Evolutionary conservation across 2,329 filamentous ascomycete species (phyloP).

Genomic region (Grosmannia clavigera): DNA sequence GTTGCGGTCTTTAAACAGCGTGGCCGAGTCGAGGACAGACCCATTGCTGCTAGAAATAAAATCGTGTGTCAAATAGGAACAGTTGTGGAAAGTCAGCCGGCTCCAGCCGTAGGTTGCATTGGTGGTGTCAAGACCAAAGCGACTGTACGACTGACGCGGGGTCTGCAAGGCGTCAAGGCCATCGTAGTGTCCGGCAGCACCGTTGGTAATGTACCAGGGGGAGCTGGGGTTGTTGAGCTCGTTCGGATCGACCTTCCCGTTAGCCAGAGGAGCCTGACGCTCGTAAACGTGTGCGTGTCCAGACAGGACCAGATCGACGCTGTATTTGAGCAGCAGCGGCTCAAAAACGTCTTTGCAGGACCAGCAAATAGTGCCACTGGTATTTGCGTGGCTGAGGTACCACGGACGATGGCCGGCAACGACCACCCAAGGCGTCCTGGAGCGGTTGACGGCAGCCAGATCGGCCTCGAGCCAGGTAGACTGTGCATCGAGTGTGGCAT

Average conservation of each 20-base stretch:
- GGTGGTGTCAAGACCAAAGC: constrained; percentile 17
- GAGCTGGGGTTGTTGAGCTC: constrained; percentile 7
- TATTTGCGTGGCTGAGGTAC: constrained; percentile 24
- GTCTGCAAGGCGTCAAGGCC: constrained; percentile 14
- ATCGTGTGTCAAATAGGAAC: constrained; percentile 25
- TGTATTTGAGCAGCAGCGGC: constrained; percentile 6
- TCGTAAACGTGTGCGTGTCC: constrained; percentile 14
- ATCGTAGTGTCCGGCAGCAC: constrained; percentile 15
- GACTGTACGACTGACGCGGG: constrained; percentile 9
- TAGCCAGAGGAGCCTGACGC: constrained; percentile 14
- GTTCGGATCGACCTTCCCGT: constrained; percentile 8
- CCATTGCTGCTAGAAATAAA: constrained; percentile 21
- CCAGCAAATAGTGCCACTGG: constrained; percentile 2
- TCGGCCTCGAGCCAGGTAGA: constrained; percentile 29
- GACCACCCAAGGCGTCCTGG: constrained; percentile 36
- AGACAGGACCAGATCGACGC: constrained; percentile 11
- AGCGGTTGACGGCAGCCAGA: constrained; percentile 29
- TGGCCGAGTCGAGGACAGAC: constrained; percentile 19
- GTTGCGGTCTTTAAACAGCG: constrained; percentile 14
- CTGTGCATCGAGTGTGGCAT: constrained; percentile 1
- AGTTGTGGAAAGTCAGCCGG: constrained; percentile 26
- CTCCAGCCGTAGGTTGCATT: constrained; percentile 25
- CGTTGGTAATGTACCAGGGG: constrained; percentile 17
- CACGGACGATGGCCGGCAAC: constrained; percentile 36
- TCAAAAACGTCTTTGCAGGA: constrained; percentile 7